These are phyloP conservation scores for Ustilago vetiveriae DNA, from an alignment of 1,284 basidiomycete species.

Conservation along the genomic window DNA sequence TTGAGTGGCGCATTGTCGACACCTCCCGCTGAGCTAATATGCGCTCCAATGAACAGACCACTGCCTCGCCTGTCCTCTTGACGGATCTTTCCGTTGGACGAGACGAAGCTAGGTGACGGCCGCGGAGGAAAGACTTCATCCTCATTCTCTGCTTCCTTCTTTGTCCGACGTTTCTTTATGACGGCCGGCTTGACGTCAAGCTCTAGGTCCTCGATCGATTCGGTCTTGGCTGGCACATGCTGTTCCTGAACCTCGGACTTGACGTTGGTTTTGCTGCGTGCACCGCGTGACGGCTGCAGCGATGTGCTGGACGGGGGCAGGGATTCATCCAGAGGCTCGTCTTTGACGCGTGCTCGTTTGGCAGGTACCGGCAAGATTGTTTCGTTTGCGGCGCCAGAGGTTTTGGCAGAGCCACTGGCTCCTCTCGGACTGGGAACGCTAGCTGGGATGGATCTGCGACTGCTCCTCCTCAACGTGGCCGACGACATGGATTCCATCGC, in stretches of 20 bases:
- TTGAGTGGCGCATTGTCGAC: slow-evolving; percentile 79
- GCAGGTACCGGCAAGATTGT: neutral
- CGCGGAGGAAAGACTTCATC: slow-evolving; percentile 22
- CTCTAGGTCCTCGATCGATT: neutral
- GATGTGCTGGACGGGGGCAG: neutral
- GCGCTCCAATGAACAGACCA: slow-evolving; percentile 74
- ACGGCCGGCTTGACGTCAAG: slow-evolving; percentile 1
- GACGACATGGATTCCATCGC: slow-evolving; percentile 4
- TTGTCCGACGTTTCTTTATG: slow-evolving; percentile 13
- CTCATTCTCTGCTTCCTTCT: slow-evolving; percentile 20
- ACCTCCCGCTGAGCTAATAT: slow-evolving; percentile 82
- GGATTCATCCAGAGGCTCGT: neutral
- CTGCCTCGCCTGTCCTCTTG: slow-evolving; percentile 13
- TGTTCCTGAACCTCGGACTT: slow-evolving; percentile 4
- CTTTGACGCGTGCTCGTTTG: slow-evolving; percentile 9
- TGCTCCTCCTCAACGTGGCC: slow-evolving; percentile 18
- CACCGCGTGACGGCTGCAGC: neutral
- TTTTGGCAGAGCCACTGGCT: neutral
- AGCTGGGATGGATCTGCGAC: slow-evolving; percentile 10
- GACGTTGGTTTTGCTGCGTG: neutral
- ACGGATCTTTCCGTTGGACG: neutral
- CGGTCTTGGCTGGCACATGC: neutral
- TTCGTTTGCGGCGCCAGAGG: neutral
- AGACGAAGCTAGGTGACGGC: neutral
- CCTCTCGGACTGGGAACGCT: neutral